A percentile compares a stretch with the other conserved stretches of the same genome.
These are phyloP conservation scores for Microcos paniculata DNA, from an alignment of 345 rosid species.

Conservation along the genomic window DNA sequence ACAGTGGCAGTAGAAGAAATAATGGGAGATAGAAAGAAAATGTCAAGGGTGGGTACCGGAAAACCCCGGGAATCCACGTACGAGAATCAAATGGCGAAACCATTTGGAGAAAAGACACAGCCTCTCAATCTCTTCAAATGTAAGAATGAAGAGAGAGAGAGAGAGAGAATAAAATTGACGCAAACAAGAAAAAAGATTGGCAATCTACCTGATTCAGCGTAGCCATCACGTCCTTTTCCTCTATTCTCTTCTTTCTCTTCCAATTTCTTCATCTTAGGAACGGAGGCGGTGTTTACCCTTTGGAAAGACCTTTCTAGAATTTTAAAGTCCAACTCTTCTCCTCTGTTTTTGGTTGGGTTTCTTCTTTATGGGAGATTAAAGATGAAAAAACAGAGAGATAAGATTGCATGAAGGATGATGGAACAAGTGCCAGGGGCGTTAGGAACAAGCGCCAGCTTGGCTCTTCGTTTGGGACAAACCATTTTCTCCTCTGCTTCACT, in stretches of 20 bases:
- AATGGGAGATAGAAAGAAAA: neutral
- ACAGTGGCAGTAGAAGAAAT: too few species aligned
- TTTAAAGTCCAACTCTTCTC: neutral
- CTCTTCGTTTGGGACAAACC: slow-evolving; percentile 57
- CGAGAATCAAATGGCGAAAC: neutral
- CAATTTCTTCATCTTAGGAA: neutral
- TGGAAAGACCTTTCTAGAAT: neutral
- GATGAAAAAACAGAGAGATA: slow-evolving; percentile 14
- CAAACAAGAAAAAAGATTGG: neutral
- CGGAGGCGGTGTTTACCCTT: neutral
- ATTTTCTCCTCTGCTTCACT: slow-evolving; percentile 56
- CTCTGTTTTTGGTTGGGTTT: neutral
- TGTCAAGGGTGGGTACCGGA: neutral
- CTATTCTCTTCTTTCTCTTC: neutral
- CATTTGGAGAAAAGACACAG: neutral
- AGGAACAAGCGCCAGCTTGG: slow-evolving; percentile 59
- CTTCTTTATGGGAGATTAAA: neutral
- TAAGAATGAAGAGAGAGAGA: neutral
- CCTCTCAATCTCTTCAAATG: neutral
- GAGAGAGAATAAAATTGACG: neutral
- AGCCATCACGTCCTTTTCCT: neutral
- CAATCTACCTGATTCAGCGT: neutral
- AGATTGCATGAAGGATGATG: slow-evolving; percentile 15
- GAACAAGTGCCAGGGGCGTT: slow-evolving; percentile 44
- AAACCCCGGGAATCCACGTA: slow-evolving; percentile 7